phyloP scores from a whole-genome alignment of 306 rosid species.

The Cajanus cajan region DNA sequence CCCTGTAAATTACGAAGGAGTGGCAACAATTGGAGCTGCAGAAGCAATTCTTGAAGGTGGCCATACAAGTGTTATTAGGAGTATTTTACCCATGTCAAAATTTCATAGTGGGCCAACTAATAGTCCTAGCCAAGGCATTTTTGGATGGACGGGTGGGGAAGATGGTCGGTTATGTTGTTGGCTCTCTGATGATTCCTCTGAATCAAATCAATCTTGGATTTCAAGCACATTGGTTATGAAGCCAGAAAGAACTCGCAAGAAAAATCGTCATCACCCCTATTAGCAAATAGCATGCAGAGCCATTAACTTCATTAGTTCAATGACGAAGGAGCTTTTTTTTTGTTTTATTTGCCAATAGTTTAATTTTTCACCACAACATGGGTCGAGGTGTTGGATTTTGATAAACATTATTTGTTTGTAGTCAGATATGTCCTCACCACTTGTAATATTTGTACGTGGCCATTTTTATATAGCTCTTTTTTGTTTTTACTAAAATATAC shows the following conservation, averaged over 20 bases:
- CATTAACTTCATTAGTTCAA: not conserved
- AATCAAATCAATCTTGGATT: constrained; percentile 65
- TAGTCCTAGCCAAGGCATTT: constrained; percentile 47
- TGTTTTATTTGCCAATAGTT: not conserved
- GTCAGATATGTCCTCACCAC: not conserved
- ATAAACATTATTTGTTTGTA: not conserved
- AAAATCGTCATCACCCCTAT: constrained; percentile 72
- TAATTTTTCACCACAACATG: not conserved
- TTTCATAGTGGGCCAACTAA: constrained; percentile 33
- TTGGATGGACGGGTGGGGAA: constrained; percentile 98
- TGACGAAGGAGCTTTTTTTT: not conserved
- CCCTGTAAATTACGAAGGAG: constrained; percentile 54
- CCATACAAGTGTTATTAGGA: constrained; percentile 64
- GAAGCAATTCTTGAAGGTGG: constrained; percentile 93
- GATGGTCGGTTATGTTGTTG: constrained; percentile 94
- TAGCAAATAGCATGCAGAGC: constrained; percentile 18
- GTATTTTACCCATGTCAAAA: constrained; percentile 63
- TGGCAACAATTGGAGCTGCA: constrained; percentile 56
- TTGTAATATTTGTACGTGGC: not conserved
- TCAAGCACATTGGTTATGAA: constrained; percentile 59
- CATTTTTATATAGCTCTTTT: not conserved
- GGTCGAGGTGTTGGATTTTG: constrained; percentile 7
- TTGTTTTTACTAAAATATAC: not conserved
- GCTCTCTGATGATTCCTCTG: constrained; percentile 60
- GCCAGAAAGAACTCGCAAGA: constrained; percentile 52